These are phyloP conservation scores for Ustilago lituana DNA, from an alignment of 1,284 basidiomycete species.

Conservation along the genomic window DNA sequence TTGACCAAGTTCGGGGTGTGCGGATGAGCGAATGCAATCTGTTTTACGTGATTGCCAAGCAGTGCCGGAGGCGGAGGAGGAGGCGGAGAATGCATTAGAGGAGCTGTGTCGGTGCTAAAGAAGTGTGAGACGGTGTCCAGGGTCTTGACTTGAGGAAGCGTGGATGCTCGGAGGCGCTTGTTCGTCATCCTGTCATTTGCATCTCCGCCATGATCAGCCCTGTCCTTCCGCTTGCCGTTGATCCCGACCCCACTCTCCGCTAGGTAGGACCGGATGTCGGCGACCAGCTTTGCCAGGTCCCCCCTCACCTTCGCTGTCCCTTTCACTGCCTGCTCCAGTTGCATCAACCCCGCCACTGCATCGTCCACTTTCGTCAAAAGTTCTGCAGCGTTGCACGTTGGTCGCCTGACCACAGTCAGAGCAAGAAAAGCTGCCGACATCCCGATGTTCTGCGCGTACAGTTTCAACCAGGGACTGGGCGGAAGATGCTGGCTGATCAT, in stretches of 20 bases:
- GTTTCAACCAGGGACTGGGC: slow-evolving; percentile 8
- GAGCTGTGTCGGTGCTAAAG: slow-evolving; percentile 11
- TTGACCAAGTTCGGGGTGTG: too few species aligned
- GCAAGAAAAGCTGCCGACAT: slow-evolving; percentile 8
- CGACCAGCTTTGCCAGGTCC: background rate
- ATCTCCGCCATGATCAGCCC: too few species aligned
- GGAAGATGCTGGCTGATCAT: background rate
- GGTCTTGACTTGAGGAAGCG: slow-evolving; percentile 4
- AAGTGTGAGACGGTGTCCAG: background rate
- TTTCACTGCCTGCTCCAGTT: background rate
- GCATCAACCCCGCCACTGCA: background rate
- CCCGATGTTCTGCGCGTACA: slow-evolving; percentile 2
- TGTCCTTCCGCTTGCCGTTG: too few species aligned
- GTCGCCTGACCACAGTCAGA: background rate
- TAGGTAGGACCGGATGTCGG: too few species aligned
- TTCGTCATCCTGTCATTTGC: too few species aligned
- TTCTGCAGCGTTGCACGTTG: background rate
- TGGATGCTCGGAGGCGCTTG: slow-evolving; percentile 17
- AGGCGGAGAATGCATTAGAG: slow-evolving; percentile 1
- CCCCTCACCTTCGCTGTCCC: background rate
- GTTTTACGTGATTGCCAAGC: too few species aligned
- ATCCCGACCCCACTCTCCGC: too few species aligned
- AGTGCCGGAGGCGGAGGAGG: too few species aligned
- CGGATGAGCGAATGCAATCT: too few species aligned
- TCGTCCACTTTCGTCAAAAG: slow-evolving; percentile 2